Conservation (phyloP, 2,329 filamentous ascomycete genomes). For the Penicillium freii region DNA sequence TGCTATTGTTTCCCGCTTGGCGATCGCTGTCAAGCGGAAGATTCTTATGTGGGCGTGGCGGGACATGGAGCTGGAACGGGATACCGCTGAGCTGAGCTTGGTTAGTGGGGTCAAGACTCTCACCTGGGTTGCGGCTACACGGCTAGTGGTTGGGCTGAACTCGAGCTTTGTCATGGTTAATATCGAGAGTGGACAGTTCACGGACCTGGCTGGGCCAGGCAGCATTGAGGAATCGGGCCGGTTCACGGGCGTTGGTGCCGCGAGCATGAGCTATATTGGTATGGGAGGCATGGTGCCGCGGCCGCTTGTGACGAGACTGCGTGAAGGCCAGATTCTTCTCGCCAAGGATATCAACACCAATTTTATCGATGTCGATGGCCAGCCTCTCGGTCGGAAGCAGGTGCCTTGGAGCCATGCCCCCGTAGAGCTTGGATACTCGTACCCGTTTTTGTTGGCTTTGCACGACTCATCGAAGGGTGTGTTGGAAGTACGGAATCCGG, state of each 20-base stretch:
- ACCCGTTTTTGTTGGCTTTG: conserved; percentile 87
- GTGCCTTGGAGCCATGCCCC: conserved; percentile 90
- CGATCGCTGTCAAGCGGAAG: conserved; percentile 88
- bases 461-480: conserved; percentile 79
- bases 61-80: conserved; percentile 77
- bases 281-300: conserved; percentile 89
- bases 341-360: conserved; percentile 97
- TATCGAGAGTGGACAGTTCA: conserved; percentile 68
- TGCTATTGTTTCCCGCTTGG: conserved; percentile 86
- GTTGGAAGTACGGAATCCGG: conserved; percentile 87
- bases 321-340: conserved; percentile 81
- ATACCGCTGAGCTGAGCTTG: conserved; percentile 73
- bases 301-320: conserved; percentile 78
- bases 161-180: conserved; percentile 88
- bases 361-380: conserved; percentile 82
- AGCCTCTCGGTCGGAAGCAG: conserved; percentile 76
- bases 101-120: conserved; percentile 82
- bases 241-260: conserved; percentile 78
- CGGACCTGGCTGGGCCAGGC: conserved; percentile 76
- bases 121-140: conserved; percentile 86
- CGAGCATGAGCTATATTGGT: conserved; percentile 95
- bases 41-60: conserved; percentile 94
- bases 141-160: conserved; percentile 85
- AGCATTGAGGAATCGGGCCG: conserved; percentile 69
- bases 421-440: conserved; percentile 91